phyloP scores from a whole-genome alignment of 2,329 filamentous ascomycete genomes.

The Talaromyces pinophilus region DNA sequence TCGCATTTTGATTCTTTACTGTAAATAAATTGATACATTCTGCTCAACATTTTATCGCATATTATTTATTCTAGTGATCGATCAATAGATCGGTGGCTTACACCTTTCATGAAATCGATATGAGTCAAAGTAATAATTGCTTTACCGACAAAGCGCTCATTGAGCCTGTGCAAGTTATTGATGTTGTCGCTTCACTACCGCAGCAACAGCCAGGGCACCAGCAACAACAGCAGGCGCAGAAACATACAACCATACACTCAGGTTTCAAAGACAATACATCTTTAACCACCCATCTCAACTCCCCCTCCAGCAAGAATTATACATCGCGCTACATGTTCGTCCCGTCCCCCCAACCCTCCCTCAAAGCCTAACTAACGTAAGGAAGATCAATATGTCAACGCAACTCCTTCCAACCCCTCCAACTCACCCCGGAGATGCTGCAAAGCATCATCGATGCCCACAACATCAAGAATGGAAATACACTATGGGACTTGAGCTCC shows the following conservation, averaged over 20 bases:
- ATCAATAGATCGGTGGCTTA: background rate
- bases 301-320: conserved; percentile 1
- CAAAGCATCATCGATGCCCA: conserved; percentile 26
- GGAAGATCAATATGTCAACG: conserved; percentile 31
- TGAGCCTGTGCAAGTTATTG: conserved; percentile 6
- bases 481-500: conserved; percentile 29
- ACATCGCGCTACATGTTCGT: conserved; percentile 22
- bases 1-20: background rate
- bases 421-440: conserved; percentile 30
- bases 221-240: background rate
- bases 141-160: conserved; percentile 2
- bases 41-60: background rate
- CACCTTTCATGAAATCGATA: background rate
- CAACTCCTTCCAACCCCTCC: conserved; percentile 32
- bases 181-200: background rate
- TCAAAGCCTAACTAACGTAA: conserved; percentile 18
- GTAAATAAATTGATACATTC: conserved; percentile 8
- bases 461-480: conserved; percentile 18
- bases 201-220: background rate
- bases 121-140: background rate
- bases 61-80: background rate
- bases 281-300: conserved; percentile 7
- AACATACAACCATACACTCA: background rate
- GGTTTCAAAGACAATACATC: background rate
- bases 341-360: background rate